These are phyloP conservation scores for Solanum sparsipilum DNA, from an alignment of 257 asterid genomes.

Conservation along the genomic window DNA sequence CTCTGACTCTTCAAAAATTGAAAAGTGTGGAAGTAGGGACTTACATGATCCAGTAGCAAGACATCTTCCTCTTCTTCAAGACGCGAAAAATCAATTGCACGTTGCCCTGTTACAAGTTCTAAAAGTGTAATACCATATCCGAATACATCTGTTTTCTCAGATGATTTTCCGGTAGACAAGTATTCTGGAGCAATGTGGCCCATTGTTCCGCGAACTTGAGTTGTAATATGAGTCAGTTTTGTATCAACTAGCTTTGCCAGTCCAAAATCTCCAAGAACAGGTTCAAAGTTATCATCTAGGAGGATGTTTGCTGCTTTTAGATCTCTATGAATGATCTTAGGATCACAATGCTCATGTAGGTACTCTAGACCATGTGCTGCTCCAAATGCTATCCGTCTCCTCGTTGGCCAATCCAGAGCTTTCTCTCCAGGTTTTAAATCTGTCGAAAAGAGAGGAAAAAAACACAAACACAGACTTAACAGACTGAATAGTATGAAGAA, in stretches of 20 bases:
- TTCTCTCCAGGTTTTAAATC: constrained; percentile 75
- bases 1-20: neutral
- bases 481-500: neutral
- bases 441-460: neutral
- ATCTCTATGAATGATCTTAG: constrained; percentile 84
- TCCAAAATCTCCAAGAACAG: constrained; percentile 92
- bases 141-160: constrained; percentile 82
- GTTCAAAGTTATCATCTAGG: constrained; percentile 59
- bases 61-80: constrained; percentile 96
- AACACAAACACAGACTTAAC: neutral
- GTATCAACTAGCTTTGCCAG: constrained; percentile 71
- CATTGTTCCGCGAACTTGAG: constrained; percentile 95
- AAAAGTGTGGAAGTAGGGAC: neutral
- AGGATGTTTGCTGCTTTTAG: constrained; percentile 91
- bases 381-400: constrained; percentile 75
- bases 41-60: constrained; percentile 77
- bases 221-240: constrained; percentile 63
- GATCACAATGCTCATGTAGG: constrained; percentile 84
- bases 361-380: constrained; percentile 90
- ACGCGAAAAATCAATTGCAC: constrained; percentile 81
- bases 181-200: constrained; percentile 96
- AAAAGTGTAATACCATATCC: constrained; percentile 89
- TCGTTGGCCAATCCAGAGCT: constrained; percentile 64
- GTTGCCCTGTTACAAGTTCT: constrained; percentile 80
- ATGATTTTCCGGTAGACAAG: constrained; percentile 79